A percentile compares a stretch with the other conserved stretches of the same genome.
phyloP scores from a whole-genome alignment of 1,139 yeast species.

The Entelexis paramagnoliae region DNA sequence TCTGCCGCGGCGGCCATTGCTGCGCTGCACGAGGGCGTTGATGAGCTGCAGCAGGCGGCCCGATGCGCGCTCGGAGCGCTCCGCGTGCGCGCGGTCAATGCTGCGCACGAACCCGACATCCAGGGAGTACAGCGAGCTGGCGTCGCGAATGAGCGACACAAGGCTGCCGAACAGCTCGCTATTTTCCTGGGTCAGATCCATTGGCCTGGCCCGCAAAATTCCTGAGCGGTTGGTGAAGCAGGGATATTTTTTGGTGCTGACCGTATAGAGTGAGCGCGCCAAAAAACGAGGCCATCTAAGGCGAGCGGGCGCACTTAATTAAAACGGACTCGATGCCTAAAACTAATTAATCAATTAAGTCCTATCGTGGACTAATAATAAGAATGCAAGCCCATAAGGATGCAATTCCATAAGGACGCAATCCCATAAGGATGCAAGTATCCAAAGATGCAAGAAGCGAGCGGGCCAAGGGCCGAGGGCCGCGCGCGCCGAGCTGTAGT shows the following conservation, averaged over 20 bases:
- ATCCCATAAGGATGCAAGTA: too few relatives aligned
- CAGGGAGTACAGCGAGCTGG: constrained; percentile 64
- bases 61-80: constrained; percentile 39
- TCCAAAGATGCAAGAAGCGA: too few relatives aligned
- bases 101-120: constrained; percentile 69
- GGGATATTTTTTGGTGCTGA: background rate
- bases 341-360: background rate
- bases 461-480: too few relatives aligned
- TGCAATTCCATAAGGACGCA: too few relatives aligned
- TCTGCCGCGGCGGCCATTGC: constrained; percentile 28
- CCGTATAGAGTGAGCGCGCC: background rate
- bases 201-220: background rate
- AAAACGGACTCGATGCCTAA: too few relatives aligned
- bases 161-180: constrained; percentile 21
- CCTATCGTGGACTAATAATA: too few relatives aligned
- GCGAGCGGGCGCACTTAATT: too few relatives aligned
- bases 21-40: constrained; percentile 43
- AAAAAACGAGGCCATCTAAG: background rate
- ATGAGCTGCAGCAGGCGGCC: constrained; percentile 42
- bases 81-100: constrained; percentile 46
- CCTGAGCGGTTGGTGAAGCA: background rate
- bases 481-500: too few relatives aligned
- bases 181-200: constrained; percentile 22
- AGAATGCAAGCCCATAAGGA: too few relatives aligned
- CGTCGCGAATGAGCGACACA: constrained; percentile 44